phyloP scores from a whole-genome alignment of 108 stramenopile species.

The Cyclostephanos tholiformis region DNA sequence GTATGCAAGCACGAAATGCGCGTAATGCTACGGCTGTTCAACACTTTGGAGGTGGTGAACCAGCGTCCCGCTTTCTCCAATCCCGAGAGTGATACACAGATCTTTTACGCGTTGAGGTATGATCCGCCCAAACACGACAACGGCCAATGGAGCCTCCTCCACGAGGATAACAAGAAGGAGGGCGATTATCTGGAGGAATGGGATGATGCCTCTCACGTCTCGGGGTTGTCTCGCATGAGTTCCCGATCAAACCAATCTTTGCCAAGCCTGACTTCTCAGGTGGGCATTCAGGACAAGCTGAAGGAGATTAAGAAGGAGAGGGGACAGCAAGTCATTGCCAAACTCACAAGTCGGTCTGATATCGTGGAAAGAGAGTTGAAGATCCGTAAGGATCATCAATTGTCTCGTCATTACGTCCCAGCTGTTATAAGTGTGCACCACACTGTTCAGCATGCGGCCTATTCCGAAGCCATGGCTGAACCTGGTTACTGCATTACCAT shows the following conservation, averaged over 20 bases:
- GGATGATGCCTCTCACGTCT: slow-evolving; percentile 78
- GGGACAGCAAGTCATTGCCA: slow-evolving; percentile 88
- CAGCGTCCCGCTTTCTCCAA: slow-evolving; percentile 82
- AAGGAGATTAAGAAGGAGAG: slow-evolving; percentile 80
- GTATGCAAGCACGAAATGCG: slow-evolving; percentile 86
- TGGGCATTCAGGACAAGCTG: slow-evolving; percentile 77
- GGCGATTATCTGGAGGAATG: slow-evolving; percentile 77
- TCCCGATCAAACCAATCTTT: slow-evolving; percentile 67
- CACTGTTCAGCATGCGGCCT: slow-evolving; percentile 87
- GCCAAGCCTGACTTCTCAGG: slow-evolving; percentile 61
- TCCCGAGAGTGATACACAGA: slow-evolving; percentile 79
- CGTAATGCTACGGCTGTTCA: slow-evolving; percentile 83
- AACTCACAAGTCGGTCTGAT: slow-evolving; percentile 83
- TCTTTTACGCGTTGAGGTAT: slow-evolving; percentile 81
- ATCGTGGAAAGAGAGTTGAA: slow-evolving; percentile 84
- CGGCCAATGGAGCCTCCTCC: slow-evolving; percentile 69
- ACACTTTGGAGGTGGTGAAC: slow-evolving; percentile 81
- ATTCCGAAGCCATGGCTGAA: slow-evolving; percentile 89
- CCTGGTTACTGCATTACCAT: slow-evolving; percentile 91
- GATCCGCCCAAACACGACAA: slow-evolving; percentile 68
- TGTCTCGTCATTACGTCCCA: slow-evolving; percentile 87
- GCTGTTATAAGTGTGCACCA: slow-evolving; percentile 89
- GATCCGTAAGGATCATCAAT: slow-evolving; percentile 79
- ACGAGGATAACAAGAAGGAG: slow-evolving; percentile 78
- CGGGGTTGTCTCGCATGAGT: slow-evolving; percentile 71